A percentile compares a stretch with the other conserved stretches of the same genome.
Evolutionary conservation across 108 stramenopile genomes (phyloP).

Genomic region (Skeletonema costatum): DNA sequence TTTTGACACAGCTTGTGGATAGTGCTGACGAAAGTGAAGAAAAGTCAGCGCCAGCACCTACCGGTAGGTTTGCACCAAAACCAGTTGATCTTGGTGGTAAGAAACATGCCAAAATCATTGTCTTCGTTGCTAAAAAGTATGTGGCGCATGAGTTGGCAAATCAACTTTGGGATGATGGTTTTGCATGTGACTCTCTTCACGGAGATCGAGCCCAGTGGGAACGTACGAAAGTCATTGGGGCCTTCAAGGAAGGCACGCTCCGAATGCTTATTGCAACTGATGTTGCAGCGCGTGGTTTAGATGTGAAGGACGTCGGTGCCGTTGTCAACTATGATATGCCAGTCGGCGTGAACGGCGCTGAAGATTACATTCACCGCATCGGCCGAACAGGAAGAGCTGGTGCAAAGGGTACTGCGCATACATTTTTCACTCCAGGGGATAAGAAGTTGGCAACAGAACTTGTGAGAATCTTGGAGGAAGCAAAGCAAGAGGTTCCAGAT

Average conservation of each 20-base stretch:
- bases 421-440: conserved; percentile 90
- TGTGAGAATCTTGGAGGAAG: conserved; percentile 83
- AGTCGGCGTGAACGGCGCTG: conserved; percentile 82
- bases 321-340: conserved; percentile 99
- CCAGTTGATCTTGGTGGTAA: conserved; percentile 68
- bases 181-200: conserved; percentile 95
- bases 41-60: conserved; percentile 12
- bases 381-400: conserved; percentile 95
- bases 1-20: conserved; percentile 87
- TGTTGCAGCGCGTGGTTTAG: conserved; percentile 97
- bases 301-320: conserved; percentile 96
- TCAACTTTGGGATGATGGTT: conserved; percentile 89
- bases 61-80: conserved; percentile 6
- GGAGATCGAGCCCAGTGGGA: conserved; percentile 97
- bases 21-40: conserved; percentile 52
- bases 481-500: conserved; percentile 79
- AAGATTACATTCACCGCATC: conserved; percentile 95
- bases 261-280: conserved; percentile 98
- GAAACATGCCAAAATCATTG: conserved; percentile 84
- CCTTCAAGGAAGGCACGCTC: conserved; percentile 89
- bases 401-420: conserved; percentile 88
- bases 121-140: conserved; percentile 90
- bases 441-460: conserved; percentile 81
- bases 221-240: conserved; percentile 92
- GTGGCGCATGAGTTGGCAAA: conserved; percentile 88